Evolutionary conservation across 2,329 filamentous ascomycete genomes (phyloP).

Genomic region (Cercospora sp.): DNA sequence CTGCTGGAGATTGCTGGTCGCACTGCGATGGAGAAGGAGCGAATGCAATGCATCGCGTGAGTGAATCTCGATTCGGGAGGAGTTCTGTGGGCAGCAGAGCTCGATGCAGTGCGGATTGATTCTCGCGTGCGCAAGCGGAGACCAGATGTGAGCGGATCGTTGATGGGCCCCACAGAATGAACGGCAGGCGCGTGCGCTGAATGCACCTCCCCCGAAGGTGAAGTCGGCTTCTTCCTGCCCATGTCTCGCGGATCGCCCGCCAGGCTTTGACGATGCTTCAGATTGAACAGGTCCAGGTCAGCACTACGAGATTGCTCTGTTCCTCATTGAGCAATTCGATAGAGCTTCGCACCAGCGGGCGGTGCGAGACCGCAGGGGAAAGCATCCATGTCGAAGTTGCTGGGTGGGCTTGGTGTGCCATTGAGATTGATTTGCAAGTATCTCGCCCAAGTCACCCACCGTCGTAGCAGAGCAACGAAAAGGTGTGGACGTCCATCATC

Average conservation of each 20-base stretch:
- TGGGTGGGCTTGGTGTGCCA: neutral
- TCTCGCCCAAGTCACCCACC: neutral
- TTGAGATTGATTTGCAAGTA: neutral
- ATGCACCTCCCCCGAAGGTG: neutral
- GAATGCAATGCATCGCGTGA: neutral
- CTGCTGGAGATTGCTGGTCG: neutral
- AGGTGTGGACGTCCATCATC: neutral
- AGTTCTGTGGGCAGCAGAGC: neutral
- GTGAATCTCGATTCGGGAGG: neutral
- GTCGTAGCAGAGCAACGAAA: neutral
- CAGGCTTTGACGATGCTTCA: neutral
- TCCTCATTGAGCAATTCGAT: neutral
- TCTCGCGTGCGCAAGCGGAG: neutral
- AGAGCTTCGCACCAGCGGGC: conserved; percentile 7
- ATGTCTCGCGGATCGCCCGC: neutral
- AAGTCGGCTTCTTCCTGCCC: neutral
- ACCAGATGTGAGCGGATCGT: neutral
- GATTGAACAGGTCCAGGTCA: neutral
- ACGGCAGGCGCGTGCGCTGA: neutral
- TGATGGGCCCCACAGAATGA: neutral
- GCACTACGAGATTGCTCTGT: neutral
- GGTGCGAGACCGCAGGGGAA: neutral
- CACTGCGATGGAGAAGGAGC: neutral
- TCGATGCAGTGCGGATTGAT: neutral
- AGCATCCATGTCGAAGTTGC: neutral